Evolutionary conservation across 2,329 filamentous ascomycete genomes (phyloP), one percentile per base, ranked within the genome.

Genomic region (Diaporthe citriasiana): DNA sequence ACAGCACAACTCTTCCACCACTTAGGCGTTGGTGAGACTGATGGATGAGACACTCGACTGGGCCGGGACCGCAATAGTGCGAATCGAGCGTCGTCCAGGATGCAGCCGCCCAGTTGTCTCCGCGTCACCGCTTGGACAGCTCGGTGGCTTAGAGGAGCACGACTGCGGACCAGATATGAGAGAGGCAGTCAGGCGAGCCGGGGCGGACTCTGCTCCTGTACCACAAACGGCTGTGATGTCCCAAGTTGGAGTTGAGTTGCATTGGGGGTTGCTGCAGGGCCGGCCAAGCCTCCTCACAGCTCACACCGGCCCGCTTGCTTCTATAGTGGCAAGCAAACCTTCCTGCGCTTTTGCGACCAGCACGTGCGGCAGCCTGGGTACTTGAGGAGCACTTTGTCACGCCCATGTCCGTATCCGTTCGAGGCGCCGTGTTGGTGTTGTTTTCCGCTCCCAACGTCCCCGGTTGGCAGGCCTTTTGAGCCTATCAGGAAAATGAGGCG

Each of bases 401-500:
- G 27, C 19, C 47, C 17, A 59, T 71, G 55, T 45, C 27, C 22
- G 12, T 53, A 53, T 27, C 56, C 69, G 45, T 33, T 50, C 17
- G 27, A 25, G 47, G 70, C 71, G 30, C 56, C n/a, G 10, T 51
- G 35, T 33, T 65, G 63, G 22, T 70, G 40, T 19, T 50, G 4
- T 63, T 30, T 19, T 22, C 38, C 42, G 30, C 38, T 38, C 56
- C 30, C 63, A 51, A 66, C 65, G 53, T 55, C n/a, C 25, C 53
- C n/a, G 68, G 70, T 65, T 70, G 72, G 73, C 56, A 71, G 10
- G 30, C 12, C 42, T 42, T 47, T 60, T 63, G 45, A 63, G 45
- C 69, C 69, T 71, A 71, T 71, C 69, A 71, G 53, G 38, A 38
- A 50, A 71, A 60, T 10, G 69, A 71, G 69, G 69, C 69, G 56